Base-by-base conservation (phyloP, 2,329 filamentous ascomycete species). In the Colletotrichum cereale region DNA sequence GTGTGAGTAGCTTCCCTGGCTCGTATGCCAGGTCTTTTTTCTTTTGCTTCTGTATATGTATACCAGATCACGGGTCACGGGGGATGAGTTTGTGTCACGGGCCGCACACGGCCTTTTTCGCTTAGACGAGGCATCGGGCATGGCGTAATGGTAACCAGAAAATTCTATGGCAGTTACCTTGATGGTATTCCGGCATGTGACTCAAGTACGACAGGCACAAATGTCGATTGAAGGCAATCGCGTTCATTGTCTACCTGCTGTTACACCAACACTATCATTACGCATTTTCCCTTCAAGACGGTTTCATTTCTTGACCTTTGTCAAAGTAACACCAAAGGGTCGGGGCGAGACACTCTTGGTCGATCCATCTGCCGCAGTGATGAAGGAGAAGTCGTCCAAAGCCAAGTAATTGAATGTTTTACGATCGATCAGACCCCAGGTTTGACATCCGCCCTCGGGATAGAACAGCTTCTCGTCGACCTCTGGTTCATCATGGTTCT, bases 371-470 rank as follows among this genome's bases (percentile, higher is more conserved):
- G 38, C 48, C 3, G 53, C 55, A 24, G 61, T 3, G 14, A 11
- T 42, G 56, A 82, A 77, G 0, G 79, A 72, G 38, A 81, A 81
- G 48, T 81, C 72, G 36, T 80, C 76, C 6, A 81, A 50, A 2
- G 77, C 76, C 0, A 78, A 73, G 31, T 78, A 78, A 55, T 81
- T 76, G 74, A 81, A 83, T 1, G 78, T 76, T 34, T 74, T 69
- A 24, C 81, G 77, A 55, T 83, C 81, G 56, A 79, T 73, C 53
- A 72, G 64, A 10, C 77, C 76, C 80, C 79, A 82, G 0, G 79
- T 78, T 48, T 79, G 72, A 55, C 81, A 83, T 31, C 73, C 68
- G 0, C 75, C 77, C 8, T 80, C 68, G 29, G 75, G 74, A 63
- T 75, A 80, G 70, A 80, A 78, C 0, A 81, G 53, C 12, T 70